Evolutionary conservation across 345 rosid species (phyloP).

Genomic region (Eutrema heterophyllum): DNA sequence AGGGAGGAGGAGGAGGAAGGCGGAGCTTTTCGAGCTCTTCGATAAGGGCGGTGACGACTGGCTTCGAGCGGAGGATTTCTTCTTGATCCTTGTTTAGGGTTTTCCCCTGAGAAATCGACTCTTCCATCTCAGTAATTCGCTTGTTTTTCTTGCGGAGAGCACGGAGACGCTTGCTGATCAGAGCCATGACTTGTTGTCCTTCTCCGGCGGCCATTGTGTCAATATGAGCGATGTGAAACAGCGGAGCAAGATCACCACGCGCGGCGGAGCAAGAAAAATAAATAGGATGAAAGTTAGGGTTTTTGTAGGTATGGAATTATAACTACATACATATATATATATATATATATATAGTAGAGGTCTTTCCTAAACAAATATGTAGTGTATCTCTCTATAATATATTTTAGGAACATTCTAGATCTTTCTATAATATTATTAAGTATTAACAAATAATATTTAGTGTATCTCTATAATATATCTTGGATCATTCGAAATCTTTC

Average conservation of each 20-base stretch:
- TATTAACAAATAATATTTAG: not conserved
- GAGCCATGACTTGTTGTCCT: constrained; percentile 38
- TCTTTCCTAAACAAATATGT: too few relatives aligned
- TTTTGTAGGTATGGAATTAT: too few relatives aligned
- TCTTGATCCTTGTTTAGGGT: constrained; percentile 75
- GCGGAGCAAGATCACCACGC: not conserved
- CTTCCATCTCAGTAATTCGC: constrained; percentile 79
- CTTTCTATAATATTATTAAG: not conserved
- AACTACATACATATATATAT: not conserved
- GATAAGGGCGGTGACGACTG: constrained; percentile 51
- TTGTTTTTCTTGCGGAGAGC: constrained; percentile 78
- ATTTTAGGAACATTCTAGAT: not conserved
- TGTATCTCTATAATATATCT: not conserved
- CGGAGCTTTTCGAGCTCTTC: constrained; percentile 92
- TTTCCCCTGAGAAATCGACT: constrained; percentile 68
- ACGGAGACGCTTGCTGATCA: constrained; percentile 88
- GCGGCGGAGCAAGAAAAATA: not conserved
- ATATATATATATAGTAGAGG: not conserved
- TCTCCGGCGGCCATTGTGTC: not conserved
- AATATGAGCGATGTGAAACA: not conserved
- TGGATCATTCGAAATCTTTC: not conserved
- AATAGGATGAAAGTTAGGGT: not conserved
- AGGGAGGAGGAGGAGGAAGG: constrained; percentile 36
- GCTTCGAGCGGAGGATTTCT: constrained; percentile 78
- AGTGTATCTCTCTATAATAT: not conserved